phyloP scores from a whole-genome alignment of 2,329 filamentous ascomycete genomes.

The Mycosphaerella sp. region DNA sequence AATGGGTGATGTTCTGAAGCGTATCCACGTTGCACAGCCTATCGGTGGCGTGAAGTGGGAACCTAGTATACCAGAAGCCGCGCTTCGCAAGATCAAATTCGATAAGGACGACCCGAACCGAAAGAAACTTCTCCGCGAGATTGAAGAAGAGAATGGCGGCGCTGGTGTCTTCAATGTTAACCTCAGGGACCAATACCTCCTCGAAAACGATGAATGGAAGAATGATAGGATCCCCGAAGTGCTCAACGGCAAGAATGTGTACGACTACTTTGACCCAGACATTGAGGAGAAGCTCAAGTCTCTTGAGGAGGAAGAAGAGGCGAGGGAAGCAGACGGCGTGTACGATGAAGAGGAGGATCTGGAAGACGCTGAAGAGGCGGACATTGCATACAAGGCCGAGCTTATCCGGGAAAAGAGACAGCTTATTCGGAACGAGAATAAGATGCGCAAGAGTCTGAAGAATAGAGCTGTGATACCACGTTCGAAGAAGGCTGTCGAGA shows the following conservation, averaged over 20 bases:
- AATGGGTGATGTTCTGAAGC: slow-evolving; percentile 80
- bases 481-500: slow-evolving; percentile 69
- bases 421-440: slow-evolving; percentile 87
- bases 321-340: slow-evolving; percentile 82
- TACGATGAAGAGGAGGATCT: slow-evolving; percentile 76
- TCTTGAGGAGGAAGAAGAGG: slow-evolving; percentile 92
- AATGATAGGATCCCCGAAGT: slow-evolving; percentile 93
- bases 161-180: slow-evolving; percentile 95
- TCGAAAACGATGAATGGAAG: slow-evolving; percentile 89
- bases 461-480: slow-evolving; percentile 92
- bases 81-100: slow-evolving; percentile 78
- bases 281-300: slow-evolving; percentile 89
- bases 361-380: slow-evolving; percentile 82
- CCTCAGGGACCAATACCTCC: slow-evolving; percentile 76
- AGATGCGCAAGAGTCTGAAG: slow-evolving; percentile 95
- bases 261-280: slow-evolving; percentile 94
- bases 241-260: slow-evolving; percentile 92
- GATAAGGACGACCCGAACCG: slow-evolving; percentile 85
- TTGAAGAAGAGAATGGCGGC: slow-evolving; percentile 88
- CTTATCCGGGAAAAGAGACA: slow-evolving; percentile 91
- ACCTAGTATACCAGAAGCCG: slow-evolving; percentile 80
- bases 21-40: slow-evolving; percentile 96
- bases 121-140: slow-evolving; percentile 71
- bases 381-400: slow-evolving; percentile 85
- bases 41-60: slow-evolving; percentile 64